A percentile compares a stretch with the other conserved stretches of the same genome.
Evolutionary conservation across 2,329 filamentous ascomycete genomes (phyloP).

Genomic region (Ascochyta rabiei): DNA sequence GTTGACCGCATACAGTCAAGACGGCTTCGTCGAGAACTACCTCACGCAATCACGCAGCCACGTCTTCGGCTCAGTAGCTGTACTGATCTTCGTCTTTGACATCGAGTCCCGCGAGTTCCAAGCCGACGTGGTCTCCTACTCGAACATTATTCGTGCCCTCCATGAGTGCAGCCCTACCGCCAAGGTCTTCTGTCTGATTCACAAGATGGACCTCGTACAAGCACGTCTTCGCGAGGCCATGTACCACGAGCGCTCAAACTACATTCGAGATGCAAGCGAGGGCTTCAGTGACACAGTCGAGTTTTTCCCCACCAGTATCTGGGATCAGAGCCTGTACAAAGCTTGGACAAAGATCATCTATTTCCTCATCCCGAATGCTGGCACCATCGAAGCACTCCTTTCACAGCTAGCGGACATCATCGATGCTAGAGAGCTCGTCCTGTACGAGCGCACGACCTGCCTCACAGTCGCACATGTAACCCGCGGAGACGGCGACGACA

Average conservation of each 20-base stretch:
- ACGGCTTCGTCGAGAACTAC: slow-evolving; percentile 99
- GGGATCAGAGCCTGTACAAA: slow-evolving; percentile 98
- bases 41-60: slow-evolving; percentile 93
- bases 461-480: slow-evolving; percentile 94
- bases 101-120: slow-evolving; percentile 95
- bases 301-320: slow-evolving; percentile 94
- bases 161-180: slow-evolving; percentile 81
- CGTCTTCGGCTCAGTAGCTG: slow-evolving; percentile 95
- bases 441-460: slow-evolving; percentile 96
- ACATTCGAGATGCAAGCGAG: slow-evolving; percentile 77
- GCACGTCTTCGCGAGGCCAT: slow-evolving; percentile 77
- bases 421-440: slow-evolving; percentile 88
- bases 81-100: slow-evolving; percentile 99
- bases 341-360: slow-evolving; percentile 99
- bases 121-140: slow-evolving; percentile 90
- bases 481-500: slow-evolving; percentile 72
- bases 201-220: slow-evolving; percentile 98
- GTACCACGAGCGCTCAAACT: slow-evolving; percentile 80
- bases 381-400: slow-evolving; percentile 85
- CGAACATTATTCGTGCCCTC: slow-evolving; percentile 85
- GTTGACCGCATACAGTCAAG: slow-evolving; percentile 66
- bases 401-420: slow-evolving; percentile 82
- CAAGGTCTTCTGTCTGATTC: slow-evolving; percentile 91
- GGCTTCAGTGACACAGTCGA: slow-evolving; percentile 70
- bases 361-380: slow-evolving; percentile 92